These are phyloP conservation scores for Lipomyces sp. DNA, from an alignment of 805 yeast genomes.

Conservation along the genomic window DNA sequence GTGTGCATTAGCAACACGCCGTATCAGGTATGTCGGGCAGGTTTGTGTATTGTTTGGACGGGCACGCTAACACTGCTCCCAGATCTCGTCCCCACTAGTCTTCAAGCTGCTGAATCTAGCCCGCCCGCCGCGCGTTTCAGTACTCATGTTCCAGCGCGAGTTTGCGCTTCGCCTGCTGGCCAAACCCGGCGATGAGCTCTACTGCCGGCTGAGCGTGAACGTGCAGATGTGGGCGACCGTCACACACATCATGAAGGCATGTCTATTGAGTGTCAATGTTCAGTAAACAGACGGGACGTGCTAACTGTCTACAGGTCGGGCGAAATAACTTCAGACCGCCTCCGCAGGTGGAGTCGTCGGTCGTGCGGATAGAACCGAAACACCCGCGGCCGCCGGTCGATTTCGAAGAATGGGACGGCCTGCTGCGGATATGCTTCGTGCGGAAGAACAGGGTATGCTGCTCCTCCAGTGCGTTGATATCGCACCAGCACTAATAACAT, in stretches of 20 bases:
- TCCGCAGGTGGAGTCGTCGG: constrained; percentile 96
- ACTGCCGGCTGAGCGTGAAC: constrained; percentile 90
- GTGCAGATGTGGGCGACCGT: constrained; percentile 99
- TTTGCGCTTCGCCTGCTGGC: constrained; percentile 92
- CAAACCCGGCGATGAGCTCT: constrained; percentile 91
- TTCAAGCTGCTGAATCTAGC: constrained; percentile 89
- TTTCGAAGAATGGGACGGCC: constrained; percentile 95
- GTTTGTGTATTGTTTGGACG: background rate
- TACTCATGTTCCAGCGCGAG: constrained; percentile 96
- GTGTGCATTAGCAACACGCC: constrained; percentile 97
- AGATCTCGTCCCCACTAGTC: constrained; percentile 89
- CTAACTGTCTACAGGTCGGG: constrained; percentile 53
- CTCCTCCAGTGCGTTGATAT: background rate
- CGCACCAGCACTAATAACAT: background rate
- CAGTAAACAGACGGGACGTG: background rate
- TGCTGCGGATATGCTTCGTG: constrained; percentile 84
- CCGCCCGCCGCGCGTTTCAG: constrained; percentile 89
- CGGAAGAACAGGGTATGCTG: constrained; percentile 67
- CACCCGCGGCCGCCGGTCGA: constrained; percentile 91
- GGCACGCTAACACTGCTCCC: background rate
- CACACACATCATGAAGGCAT: constrained; percentile 85
- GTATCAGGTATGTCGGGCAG: constrained; percentile 57
- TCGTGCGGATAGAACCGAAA: constrained; percentile 89
- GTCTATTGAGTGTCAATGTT: background rate
- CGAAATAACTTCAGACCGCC: constrained; percentile 96